A percentile compares a stretch with the other conserved stretches of the same genome.
Conservation (phyloP, 139 green algal genomes). For the Spirogloea muscicola region DNA sequence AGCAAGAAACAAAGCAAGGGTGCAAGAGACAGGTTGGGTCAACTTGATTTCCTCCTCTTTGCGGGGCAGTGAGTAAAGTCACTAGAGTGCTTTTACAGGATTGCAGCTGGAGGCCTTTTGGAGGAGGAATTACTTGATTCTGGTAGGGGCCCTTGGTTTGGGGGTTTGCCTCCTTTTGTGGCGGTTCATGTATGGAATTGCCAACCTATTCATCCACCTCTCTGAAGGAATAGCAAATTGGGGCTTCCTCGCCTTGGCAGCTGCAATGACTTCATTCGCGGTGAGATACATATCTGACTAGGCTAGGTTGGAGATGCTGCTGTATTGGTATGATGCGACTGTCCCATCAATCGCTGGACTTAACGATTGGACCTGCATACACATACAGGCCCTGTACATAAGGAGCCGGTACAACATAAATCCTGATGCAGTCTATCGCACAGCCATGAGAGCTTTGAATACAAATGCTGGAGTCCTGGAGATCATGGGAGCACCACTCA, state of each 20-base stretch:
- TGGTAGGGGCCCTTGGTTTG: slow-evolving; percentile 10
- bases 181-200: slow-evolving; percentile 48
- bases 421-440: slow-evolving; percentile 44
- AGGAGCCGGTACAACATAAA: slow-evolving; percentile 34
- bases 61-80: too few species aligned
- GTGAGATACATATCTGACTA: too few species aligned
- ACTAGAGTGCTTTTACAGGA: too few species aligned
- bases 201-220: slow-evolving; percentile 45
- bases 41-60: too few species aligned
- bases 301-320: too few species aligned
- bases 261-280: slow-evolving; percentile 16
- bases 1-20: too few species aligned
- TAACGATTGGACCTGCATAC: too few species aligned
- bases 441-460: slow-evolving; percentile 47
- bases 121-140: slow-evolving; percentile 23
- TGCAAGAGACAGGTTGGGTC: too few species aligned
- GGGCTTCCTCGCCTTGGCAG: slow-evolving; percentile 43
- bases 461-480: slow-evolving; percentile 42
- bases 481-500: slow-evolving; percentile 50
- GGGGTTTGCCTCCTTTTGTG: slow-evolving; percentile 33
- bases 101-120: slow-evolving; percentile 42
- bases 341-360: too few species aligned
- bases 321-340: too few species aligned
- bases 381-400: slow-evolving; percentile 36
- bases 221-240: slow-evolving; percentile 50